These are phyloP conservation scores for Chimonanthus praecox DNA, from an alignment of 164 flowering plant species.

Conservation along the genomic window DNA sequence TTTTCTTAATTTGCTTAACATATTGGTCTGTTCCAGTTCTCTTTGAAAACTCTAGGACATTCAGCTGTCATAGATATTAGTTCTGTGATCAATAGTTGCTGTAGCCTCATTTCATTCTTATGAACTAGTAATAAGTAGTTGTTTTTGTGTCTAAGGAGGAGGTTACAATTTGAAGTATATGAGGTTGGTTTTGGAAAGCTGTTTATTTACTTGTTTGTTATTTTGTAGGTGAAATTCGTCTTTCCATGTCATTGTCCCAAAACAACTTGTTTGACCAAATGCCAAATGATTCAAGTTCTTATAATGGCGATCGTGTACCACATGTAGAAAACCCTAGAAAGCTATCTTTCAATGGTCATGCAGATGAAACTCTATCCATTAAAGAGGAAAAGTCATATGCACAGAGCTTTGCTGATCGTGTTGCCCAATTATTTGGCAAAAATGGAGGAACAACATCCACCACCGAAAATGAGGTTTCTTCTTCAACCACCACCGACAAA, in stretches of 20 bases:
- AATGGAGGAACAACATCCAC: conserved; percentile 31
- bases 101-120: too few species aligned
- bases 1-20: too few species aligned
- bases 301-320: conserved; percentile 18
- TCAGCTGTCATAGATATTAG: too few species aligned
- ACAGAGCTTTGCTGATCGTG: conserved; percentile 42
- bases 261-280: conserved; percentile 22
- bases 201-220: not conserved
- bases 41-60: too few species aligned
- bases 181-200: not conserved
- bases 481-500: conserved; percentile 20
- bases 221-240: conserved; percentile 74
- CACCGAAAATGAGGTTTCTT: conserved; percentile 16
- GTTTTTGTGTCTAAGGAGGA: too few species aligned
- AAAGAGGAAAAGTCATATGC: conserved; percentile 50
- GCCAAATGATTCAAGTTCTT: not conserved
- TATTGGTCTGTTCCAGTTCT: too few species aligned
- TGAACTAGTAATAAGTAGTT: too few species aligned
- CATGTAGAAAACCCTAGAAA: conserved; percentile 24
- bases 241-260: conserved; percentile 53
- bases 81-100: too few species aligned
- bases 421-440: conserved; percentile 63
- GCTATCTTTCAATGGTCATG: conserved; percentile 19
- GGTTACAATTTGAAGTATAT: too few species aligned
- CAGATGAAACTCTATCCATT: conserved; percentile 29